Percentiles rank a stretch among this genome's conserved stretches.
Conservation (phyloP, 2,329 filamentous ascomycete genomes). For the Helotiales sp. region DNA sequence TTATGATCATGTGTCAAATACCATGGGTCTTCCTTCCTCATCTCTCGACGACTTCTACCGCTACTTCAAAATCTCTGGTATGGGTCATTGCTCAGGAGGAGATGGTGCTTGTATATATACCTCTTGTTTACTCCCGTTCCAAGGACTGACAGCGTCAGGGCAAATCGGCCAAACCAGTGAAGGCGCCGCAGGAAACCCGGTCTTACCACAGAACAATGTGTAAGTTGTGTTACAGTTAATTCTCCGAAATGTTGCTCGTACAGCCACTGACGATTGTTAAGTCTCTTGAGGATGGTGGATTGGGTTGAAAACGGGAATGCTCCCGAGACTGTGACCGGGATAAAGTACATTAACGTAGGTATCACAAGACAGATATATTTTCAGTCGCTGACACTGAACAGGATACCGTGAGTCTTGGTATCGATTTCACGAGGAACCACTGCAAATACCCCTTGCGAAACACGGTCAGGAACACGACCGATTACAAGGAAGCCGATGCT, state of each 20-base stretch:
- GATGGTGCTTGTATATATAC: slow-evolving; percentile 39
- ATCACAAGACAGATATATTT: neutral
- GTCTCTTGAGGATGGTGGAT: neutral
- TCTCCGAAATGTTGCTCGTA: no score
- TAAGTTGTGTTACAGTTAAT: no score
- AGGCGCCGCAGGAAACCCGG: neutral
- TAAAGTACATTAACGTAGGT: neutral
- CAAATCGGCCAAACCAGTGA: neutral
- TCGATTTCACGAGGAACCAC: neutral
- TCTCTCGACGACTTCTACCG: slow-evolving; percentile 48
- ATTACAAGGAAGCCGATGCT: neutral
- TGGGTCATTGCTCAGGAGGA: slow-evolving; percentile 50
- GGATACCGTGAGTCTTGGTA: neutral
- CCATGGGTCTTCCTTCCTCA: slow-evolving; percentile 38
- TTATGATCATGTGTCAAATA: slow-evolving; percentile 38
- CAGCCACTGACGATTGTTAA: neutral
- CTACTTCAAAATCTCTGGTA: slow-evolving; percentile 51
- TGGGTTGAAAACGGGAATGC: neutral
- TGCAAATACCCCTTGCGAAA: neutral
- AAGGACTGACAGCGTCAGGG: neutral
- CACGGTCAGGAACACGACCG: neutral
- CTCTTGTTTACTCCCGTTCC: neutral
- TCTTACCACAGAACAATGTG: neutral
- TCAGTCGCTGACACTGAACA: neutral
- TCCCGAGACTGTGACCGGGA: neutral